Base-by-base conservation (phyloP, 352 stramenopile species). In the Globisporangium heterothallicum region DNA sequence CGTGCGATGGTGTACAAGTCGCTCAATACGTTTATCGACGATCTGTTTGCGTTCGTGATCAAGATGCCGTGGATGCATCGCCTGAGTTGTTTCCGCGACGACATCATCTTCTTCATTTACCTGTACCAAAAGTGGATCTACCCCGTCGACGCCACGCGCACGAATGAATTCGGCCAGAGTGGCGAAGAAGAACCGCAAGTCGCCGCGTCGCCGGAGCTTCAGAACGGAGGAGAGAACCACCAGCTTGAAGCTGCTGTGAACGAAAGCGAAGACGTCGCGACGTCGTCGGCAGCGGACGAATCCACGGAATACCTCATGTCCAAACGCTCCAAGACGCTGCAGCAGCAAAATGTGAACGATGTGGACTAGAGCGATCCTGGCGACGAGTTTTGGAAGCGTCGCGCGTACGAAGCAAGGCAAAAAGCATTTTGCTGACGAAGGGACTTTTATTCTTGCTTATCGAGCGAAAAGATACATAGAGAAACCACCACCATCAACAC, bases 71-170 rank as follows among this genome's bases (percentile, higher is more conserved):
- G 88, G 59, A 98, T 99, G 94, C 96, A 98, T 58, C 80, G 97
- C 43, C 80, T 99, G 42, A 92, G 86, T 49, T 99, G 95, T 65
- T 99, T 99, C 69, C 85, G 97, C 43, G 97, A 99, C 66, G 97
- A 99, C 70, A 79, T 99, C 56, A 97, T 99, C 36, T 99, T 99
- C 62, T 97, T 99, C 66, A 95, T 99, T 52, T 99, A 98, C 74
- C 69, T 99, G 8, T 99, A 99, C 70, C 97, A 99, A 78, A 78
- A 96, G 35, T 99, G 88, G 85, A 98, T 97, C 49, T 98, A 98
- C 63, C 88, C 86, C 14, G 87, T 97, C 12, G 91, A 97, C 70
- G 78, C 78, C 42, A 92, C 75, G 46, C 78, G 94, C 47, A 90
- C 79, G 14, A 98, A 98, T 62, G 92, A 98, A 62, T 98, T 93